Evolutionary conservation across 1,284 basidiomycete species (phyloP), one percentile per base, ranked within the genome.

Genomic region (Boletus albobrunnescens): DNA sequence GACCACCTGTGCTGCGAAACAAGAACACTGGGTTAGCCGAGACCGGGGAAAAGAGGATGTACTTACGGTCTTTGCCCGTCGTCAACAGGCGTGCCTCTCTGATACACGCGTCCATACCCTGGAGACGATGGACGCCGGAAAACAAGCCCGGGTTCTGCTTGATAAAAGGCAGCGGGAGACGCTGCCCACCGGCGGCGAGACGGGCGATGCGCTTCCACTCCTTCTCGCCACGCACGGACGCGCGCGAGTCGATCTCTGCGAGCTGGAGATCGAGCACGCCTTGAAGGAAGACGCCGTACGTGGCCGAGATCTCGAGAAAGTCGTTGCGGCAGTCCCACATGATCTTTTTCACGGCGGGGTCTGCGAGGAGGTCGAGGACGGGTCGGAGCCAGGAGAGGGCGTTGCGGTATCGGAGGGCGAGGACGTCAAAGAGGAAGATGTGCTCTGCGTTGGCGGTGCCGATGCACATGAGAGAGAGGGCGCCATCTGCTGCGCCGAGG

Each of bases 321-420:
- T 75, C 73, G 58, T 70, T 67, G 1, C 72, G 64, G 14, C 72
- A 74, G 50, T 75, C 73, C 73, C 73, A 75, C 45, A 72, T 71
- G 46, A 76, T 50, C 57, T 76, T 75, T 23, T 63, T 57, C 35
- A 72, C 53, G 1, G 48, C 44, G 8, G 56, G 49, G 17, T 64
- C 50, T 28, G 55, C 51, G 38, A 74, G 61, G 14, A 71, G 52
- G 14, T 45, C 28, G 10, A 69, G 49, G 3, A 72, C 47, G 20
- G 44, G 50, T 8, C 54, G 51, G 19, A 70, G 52, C 32, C 55
- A 47, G 1, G 51, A 27, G 33, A 57, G 39, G 12, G 59, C 50
- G 7, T 53, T 46, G 36, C 49, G 51, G 3, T 58, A 31, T 30
- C 8, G 50, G 40, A 73, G 63, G 23, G 64, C 52, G 45, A 68